Evolutionary conservation across 768 basidiomycete species (phyloP), one percentile per base, ranked within the genome.

Genomic region (Tulasnella sp.): DNA sequence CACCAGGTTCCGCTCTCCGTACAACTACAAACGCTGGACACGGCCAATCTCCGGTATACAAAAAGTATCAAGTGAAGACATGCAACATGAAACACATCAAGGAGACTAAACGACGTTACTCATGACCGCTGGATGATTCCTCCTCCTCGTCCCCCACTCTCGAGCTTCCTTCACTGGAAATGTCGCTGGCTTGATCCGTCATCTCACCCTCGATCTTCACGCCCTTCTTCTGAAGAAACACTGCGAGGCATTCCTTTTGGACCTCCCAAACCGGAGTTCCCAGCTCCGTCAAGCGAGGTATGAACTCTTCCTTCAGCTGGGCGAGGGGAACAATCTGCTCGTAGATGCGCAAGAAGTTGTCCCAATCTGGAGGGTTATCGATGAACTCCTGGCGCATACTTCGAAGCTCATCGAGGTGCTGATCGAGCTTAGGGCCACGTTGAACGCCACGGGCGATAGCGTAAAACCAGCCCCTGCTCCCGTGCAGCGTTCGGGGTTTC

Each of bases 231-330:
- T 12, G 69, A 11, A 71, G 69, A 34, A 71, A 71, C 14, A 38
- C 29, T 17, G 69, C 42, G 37, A 70, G 68, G 22, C 40, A 42
- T 34, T 70, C 68, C 68, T 36, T 70, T n/a, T 70, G 68, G 22
- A 70, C 68, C 40, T 70, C 40, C 68, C 68, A 70, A 25, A 70
- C 68, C 37, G 68, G 68, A 36, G 68, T 42, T 8, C 68, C 68
- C 22, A 70, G 68, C 67, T 69, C 67, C 14, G 25, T 69, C 4
- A 69, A 22, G 34, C 67, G 34, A 36, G 67, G 67, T 22, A 69
- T 36, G 19, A 36, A 31, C 34, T 36, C 67, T 19, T 15, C 15
- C 67, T 69, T 69, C 17, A 69, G 17, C 29, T 36, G 38, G 17
- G 34, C 67, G 14, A 69, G 29, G 14, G 67, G n/a, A 39, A 69